These are phyloP conservation scores for Ustilago esculenta DNA, from an alignment of 1,284 basidiomycete genomes.

Conservation along the genomic window DNA sequence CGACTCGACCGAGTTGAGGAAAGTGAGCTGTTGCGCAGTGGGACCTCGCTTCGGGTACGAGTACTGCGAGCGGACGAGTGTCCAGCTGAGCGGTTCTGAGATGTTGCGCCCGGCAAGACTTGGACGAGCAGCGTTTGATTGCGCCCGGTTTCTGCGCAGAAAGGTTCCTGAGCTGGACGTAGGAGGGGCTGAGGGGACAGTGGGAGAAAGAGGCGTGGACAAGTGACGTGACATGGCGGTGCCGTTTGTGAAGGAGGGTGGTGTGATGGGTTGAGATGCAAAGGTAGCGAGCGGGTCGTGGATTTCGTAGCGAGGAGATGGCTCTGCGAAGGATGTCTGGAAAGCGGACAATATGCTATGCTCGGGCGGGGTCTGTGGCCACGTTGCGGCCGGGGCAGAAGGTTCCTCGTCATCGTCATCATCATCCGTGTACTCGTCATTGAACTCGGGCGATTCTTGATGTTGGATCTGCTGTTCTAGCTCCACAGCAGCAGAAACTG, in stretches of 20 bases:
- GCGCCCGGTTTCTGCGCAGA: conserved; percentile 10
- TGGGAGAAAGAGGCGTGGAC: conserved; percentile 20
- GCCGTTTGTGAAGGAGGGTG: conserved; percentile 17
- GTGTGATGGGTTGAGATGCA: background rate
- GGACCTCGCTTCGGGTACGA: conserved; percentile 33
- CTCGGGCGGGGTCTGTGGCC: conserved; percentile 1
- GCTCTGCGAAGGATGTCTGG: conserved; percentile 1
- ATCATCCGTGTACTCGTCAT: conserved; percentile 3
- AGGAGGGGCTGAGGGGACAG: background rate
- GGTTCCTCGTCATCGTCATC: conserved; percentile 3
- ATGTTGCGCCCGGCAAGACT: conserved; percentile 13
- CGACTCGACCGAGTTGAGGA: conserved; percentile 45
- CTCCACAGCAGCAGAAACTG: background rate
- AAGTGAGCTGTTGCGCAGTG: conserved; percentile 36
- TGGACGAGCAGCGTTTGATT: conserved; percentile 9
- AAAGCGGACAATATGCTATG: background rate
- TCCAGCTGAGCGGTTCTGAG: conserved; percentile 45
- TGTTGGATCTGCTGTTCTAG: background rate
- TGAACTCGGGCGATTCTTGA: background rate
- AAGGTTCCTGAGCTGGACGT: background rate
- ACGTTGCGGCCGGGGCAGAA: background rate
- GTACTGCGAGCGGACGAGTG: conserved; percentile 38
- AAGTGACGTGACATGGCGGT: conserved; percentile 23
- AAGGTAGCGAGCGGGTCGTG: conserved; percentile 11
- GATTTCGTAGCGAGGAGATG: conserved; percentile 25